Evolutionary conservation across 2,329 filamentous ascomycete species (phyloP), one percentile per base, ranked within the genome.

Genomic region (Cladosporium sp.): DNA sequence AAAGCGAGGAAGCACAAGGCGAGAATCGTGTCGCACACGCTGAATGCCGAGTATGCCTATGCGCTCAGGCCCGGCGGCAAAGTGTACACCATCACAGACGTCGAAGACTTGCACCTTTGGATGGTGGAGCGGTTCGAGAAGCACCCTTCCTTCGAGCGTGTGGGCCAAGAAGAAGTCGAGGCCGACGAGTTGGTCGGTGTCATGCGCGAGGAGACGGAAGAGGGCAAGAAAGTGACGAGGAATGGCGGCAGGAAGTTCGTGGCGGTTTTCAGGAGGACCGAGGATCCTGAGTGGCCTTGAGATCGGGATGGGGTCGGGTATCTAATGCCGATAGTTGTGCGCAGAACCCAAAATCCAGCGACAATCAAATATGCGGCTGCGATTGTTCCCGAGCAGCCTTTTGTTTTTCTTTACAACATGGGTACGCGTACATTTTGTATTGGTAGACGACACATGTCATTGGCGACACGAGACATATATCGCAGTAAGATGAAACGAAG

Each of bases 1-100:
- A 99, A 99, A 76, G 85, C 90, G 12, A 84, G 93, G 62, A 99
- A 99, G 75, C 94, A 97, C 78, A 99, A 99, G 76, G 92, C 92
- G 37, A 82, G 94, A 37, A 99, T 99, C 66, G 90, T 99, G 2
- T 94, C 90, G 20, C 83, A 88, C 42, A 91, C 91, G 13, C 78
- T 99, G 54, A 92, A 90, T 68, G 90, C 91, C 0, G 94, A 99
- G 74, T 99, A 99, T 70, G 94, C 94, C 0, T 97, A 89, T 71
- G 90, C 89, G 9, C 70, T 97, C 61, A 80, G 81, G 39, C 91
- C 92, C 0, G 91, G 91, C 0, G 95, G 94, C 1, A 83, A 93
- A 49, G 80, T 96, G 40, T 99, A 97, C 72, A 97, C 93, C 1
- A 97, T 99, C 67, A 99, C 94, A 1, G 94, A 99, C 75, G 94